phyloP scores from a whole-genome alignment of 305 asterid genomes.

The Fraxinus paxiana region DNA sequence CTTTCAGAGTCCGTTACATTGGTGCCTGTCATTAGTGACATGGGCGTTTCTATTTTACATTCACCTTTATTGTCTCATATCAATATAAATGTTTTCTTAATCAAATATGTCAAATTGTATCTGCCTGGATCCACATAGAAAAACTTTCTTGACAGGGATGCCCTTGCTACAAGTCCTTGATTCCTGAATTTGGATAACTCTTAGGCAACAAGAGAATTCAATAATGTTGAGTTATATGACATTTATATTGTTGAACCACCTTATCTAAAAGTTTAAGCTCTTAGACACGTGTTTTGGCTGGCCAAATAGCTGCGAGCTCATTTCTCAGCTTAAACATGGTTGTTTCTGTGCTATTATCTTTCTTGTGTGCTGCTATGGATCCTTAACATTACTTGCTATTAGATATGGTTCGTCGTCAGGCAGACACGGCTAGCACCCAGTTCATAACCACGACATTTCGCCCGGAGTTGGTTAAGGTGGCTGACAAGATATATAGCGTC shows the following conservation, averaged over 20 bases:
- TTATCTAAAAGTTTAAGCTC: not conserved
- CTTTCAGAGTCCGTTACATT: not conserved
- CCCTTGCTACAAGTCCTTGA: not conserved
- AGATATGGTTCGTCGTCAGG: constrained; percentile 96
- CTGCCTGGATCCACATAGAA: not conserved
- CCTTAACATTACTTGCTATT: constrained; percentile 44
- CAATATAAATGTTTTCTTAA: not conserved
- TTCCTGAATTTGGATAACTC: not conserved
- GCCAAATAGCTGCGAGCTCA: not conserved
- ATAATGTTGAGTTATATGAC: not conserved
- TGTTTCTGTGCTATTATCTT: constrained; percentile 1
- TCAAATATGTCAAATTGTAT: not conserved
- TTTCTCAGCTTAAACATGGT: not conserved
- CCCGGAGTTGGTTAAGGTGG: constrained; percentile 91
- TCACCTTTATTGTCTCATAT: not conserved
- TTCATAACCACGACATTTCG: constrained; percentile 89
- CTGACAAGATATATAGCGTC: constrained; percentile 94
- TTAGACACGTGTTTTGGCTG: not conserved
- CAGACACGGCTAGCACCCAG: constrained; percentile 88
- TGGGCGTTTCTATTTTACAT: not conserved
- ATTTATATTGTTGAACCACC: not conserved
- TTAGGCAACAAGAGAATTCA: not conserved
- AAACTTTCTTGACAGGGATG: not conserved
- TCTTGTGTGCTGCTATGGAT: constrained; percentile 16
- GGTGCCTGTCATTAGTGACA: not conserved